Percentiles rank a stretch among this genome's conserved stretches.
Conservation (phyloP, 805 yeast species). For the Clavispora asparagi region DNA sequence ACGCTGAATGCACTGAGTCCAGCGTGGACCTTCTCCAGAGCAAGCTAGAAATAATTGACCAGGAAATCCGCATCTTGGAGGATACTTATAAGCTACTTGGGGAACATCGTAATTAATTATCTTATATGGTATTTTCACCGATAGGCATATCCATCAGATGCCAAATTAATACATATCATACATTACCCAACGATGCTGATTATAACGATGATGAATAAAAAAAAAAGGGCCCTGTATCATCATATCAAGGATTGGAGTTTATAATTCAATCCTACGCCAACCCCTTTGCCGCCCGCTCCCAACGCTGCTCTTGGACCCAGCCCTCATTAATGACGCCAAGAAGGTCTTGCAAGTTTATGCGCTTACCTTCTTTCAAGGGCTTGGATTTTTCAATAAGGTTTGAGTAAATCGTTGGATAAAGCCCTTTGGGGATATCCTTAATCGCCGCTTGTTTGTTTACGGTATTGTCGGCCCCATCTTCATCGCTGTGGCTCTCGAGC, state of each 20-base stretch:
- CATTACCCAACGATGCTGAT: background rate
- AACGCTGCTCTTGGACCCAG: slow-evolving; percentile 74
- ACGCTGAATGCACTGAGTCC: slow-evolving; percentile 2
- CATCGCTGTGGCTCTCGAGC: slow-evolving; percentile 29
- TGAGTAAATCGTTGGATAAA: slow-evolving; percentile 59
- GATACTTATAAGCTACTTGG: slow-evolving; percentile 32
- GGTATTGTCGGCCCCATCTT: background rate
- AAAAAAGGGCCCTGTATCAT: no score
- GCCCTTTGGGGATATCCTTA: slow-evolving; percentile 41
- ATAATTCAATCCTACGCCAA: slow-evolving; percentile 16
- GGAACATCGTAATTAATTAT: slow-evolving; percentile 1
- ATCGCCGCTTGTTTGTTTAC: slow-evolving; percentile 4
- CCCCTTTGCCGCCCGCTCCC: slow-evolving; percentile 53
- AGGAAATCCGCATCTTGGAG: slow-evolving; percentile 68
- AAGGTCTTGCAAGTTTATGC: slow-evolving; percentile 71
- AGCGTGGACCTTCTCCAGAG: slow-evolving; percentile 14
- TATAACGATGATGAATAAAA: no score
- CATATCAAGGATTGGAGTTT: no score
- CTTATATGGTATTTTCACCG: background rate
- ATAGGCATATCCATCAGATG: background rate
- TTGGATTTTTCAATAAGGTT: slow-evolving; percentile 67
- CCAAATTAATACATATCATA: background rate
- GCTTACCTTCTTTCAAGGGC: slow-evolving; percentile 50
- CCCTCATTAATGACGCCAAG: slow-evolving; percentile 72
- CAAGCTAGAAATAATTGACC: slow-evolving; percentile 66